Conservation (phyloP, 805 yeast genomes). For the Clavispora phyllophila region DNA sequence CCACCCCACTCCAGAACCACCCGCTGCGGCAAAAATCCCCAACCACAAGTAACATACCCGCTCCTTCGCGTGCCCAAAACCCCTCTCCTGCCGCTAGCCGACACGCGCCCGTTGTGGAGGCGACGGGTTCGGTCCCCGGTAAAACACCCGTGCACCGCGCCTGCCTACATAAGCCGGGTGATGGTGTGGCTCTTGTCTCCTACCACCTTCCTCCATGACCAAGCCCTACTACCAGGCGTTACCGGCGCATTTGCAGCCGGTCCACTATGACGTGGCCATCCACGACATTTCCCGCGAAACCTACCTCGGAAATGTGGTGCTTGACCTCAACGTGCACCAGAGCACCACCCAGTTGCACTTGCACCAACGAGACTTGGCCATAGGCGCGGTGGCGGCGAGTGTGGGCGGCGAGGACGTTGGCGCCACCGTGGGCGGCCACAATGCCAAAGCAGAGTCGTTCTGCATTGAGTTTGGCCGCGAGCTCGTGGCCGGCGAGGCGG, state of each 20-base stretch:
- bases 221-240: conserved; percentile 41
- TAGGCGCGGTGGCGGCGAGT: conserved; percentile 19
- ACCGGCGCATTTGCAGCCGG: conserved; percentile 66
- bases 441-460: conserved; percentile 58
- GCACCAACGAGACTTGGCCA: conserved; percentile 42
- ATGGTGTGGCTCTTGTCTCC: background rate
- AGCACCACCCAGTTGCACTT: conserved; percentile 42
- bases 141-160: background rate
- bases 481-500: conserved; percentile 19
- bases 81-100: too few species aligned
- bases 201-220: background rate
- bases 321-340: conserved; percentile 42
- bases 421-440: too few species aligned
- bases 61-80: too few species aligned
- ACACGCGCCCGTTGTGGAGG: too few species aligned
- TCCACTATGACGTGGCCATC: conserved; percentile 60
- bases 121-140: too few species aligned
- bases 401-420: too few species aligned
- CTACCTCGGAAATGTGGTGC: conserved; percentile 44
- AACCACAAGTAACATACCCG: too few species aligned
- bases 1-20: too few species aligned
- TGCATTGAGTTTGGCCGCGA: conserved; percentile 50
- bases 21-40: too few species aligned
- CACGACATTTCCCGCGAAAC: conserved; percentile 48
- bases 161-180: background rate